Conservation (phyloP, 306 rosid genomes). For the Quercus alba region DNA sequence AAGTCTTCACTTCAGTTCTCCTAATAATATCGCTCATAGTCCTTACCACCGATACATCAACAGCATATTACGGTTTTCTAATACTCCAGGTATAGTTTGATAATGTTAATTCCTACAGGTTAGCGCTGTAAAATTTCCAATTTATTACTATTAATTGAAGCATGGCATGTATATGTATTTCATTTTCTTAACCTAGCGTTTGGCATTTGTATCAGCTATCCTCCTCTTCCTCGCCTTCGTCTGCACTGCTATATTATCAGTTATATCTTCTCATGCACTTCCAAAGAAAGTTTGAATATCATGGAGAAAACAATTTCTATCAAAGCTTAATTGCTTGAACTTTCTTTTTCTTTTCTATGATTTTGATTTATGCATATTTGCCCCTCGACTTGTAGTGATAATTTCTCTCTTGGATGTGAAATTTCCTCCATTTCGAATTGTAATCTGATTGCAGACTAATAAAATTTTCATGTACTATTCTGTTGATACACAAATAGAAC, state of each 20-base stretch:
- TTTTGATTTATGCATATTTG: no score
- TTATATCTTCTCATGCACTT: slow-evolving; percentile 28
- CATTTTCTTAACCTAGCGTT: no score
- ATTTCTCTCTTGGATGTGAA: no score
- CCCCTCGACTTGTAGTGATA: no score
- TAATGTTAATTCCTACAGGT: slow-evolving; percentile 34
- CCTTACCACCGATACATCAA: slow-evolving; percentile 21
- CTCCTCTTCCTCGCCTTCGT: slow-evolving; percentile 26
- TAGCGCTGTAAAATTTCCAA: background rate
- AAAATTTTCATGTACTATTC: no score
- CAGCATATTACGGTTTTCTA: background rate
- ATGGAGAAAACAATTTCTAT: no score
- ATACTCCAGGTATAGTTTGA: background rate
- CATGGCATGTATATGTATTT: no score
- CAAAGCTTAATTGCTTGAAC: no score
- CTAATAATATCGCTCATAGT: slow-evolving; percentile 44
- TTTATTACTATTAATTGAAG: background rate
- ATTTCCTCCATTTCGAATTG: no score
- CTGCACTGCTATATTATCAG: slow-evolving; percentile 10
- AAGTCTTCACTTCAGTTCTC: slow-evolving; percentile 43
- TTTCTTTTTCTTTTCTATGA: no score
- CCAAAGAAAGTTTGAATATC: background rate
- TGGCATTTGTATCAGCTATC: background rate
- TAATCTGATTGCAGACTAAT: no score
- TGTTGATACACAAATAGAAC: no score